phyloP scores from a whole-genome alignment of 176 grass and related monocot species.

The Metroxylon sagu region DNA sequence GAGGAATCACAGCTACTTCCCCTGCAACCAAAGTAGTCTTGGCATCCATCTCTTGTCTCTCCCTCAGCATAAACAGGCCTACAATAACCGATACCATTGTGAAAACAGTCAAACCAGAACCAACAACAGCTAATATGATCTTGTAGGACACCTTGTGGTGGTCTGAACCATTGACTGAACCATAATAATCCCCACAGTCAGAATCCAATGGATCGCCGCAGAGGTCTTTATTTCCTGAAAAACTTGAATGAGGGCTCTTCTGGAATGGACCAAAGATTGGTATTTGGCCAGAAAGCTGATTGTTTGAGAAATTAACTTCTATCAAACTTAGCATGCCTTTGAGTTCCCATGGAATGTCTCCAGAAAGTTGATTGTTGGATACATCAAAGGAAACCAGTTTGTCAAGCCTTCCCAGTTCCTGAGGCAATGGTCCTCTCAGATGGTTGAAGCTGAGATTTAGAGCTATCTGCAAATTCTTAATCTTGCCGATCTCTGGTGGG shows the following conservation, averaged over 20 bases:
- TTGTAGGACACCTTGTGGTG: constrained; percentile 81
- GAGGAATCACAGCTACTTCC: constrained; percentile 38
- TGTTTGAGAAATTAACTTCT: constrained; percentile 90
- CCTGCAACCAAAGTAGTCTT: constrained; percentile 40
- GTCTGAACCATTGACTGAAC: constrained; percentile 47
- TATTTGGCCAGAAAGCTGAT: constrained; percentile 53
- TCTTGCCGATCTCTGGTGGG: constrained; percentile 71
- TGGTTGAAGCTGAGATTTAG: constrained; percentile 92
- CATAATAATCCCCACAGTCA: constrained; percentile 46
- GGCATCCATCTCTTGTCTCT: constrained; percentile 87
- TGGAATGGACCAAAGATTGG: constrained; percentile 75
- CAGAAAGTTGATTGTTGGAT: constrained; percentile 80
- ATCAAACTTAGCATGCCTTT: constrained; percentile 97
- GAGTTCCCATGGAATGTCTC: constrained; percentile 62
- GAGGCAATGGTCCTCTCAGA: constrained; percentile 50
- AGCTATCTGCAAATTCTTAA: constrained; percentile 88
- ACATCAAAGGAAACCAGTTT: constrained; percentile 80
- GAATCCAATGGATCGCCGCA: constrained; percentile 66
- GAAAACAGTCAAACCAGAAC: constrained; percentile 76
- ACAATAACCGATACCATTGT: constrained; percentile 59
- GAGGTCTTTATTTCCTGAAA: constrained; percentile 60
- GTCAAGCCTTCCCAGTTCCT: constrained; percentile 68
- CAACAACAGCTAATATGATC: constrained; percentile 62
- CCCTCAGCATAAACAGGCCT: constrained; percentile 78
- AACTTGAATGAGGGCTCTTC: constrained; percentile 70